Percentiles rank a stretch among this genome's conserved stretches.
Evolutionary conservation across 257 asterid genomes (phyloP).

Genomic region (Parsonsia alboflavescens): DNA sequence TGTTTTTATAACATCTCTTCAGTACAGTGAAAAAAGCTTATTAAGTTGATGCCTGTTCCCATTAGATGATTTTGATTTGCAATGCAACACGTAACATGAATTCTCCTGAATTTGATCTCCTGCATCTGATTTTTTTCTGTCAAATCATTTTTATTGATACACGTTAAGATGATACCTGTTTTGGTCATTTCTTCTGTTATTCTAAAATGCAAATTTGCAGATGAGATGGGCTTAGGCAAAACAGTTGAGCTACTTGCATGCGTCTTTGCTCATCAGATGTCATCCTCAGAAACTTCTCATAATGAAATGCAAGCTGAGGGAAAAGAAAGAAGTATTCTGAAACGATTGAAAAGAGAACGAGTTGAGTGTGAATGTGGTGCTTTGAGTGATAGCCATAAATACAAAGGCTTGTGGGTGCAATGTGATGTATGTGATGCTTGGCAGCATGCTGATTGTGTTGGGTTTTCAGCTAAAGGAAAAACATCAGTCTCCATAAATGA

Average conservation of each 20-base stretch:
- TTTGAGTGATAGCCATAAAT: slow-evolving; percentile 70
- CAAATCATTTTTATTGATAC: slow-evolving; percentile 13
- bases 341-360: slow-evolving; percentile 80
- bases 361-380: slow-evolving; percentile 96
- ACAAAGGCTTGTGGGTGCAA: slow-evolving; percentile 89
- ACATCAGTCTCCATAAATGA: slow-evolving; percentile 26
- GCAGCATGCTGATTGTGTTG: slow-evolving; percentile 97
- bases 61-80: slow-evolving; percentile 3
- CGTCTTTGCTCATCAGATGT: slow-evolving; percentile 62
- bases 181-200: slow-evolving; percentile 26
- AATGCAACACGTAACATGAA: too few species aligned
- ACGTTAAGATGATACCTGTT: slow-evolving; percentile 24
- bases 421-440: slow-evolving; percentile 98
- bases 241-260: slow-evolving; percentile 95
- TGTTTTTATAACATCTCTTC: neutral
- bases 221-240: slow-evolving; percentile 99
- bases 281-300: slow-evolving; percentile 48
- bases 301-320: slow-evolving; percentile 33
- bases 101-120: slow-evolving; percentile 1
- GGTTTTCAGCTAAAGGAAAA: slow-evolving; percentile 60
- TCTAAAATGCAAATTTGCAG: slow-evolving; percentile 37
- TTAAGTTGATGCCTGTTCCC: neutral
- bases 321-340: slow-evolving; percentile 40
- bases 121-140: slow-evolving; percentile 5
- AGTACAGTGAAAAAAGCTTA: neutral